Conservation (phyloP, 116 monocot genomes). For the Dioscorea cayenensis region DNA sequence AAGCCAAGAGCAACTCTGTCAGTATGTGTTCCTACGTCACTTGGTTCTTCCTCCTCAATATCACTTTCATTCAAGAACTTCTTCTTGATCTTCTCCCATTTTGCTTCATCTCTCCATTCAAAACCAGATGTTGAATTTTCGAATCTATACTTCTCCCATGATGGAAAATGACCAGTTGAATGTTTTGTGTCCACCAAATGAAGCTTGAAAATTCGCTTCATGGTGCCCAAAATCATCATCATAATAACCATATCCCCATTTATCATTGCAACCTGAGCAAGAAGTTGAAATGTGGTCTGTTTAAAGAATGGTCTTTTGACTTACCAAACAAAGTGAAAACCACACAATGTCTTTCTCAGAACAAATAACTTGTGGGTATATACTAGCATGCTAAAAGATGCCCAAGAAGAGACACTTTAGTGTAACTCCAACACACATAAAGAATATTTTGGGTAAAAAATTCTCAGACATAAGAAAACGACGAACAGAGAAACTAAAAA, state of each 20-base stretch:
- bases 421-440: too few species aligned
- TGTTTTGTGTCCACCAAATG: conserved; percentile 39
- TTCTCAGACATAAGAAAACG: too few species aligned
- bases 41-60: conserved; percentile 36
- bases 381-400: too few species aligned
- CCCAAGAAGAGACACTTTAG: too few species aligned
- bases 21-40: conserved; percentile 33
- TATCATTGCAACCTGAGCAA: conserved; percentile 39
- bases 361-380: too few species aligned
- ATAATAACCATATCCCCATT: conserved; percentile 28
- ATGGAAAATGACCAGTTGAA: conserved; percentile 58
- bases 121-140: conserved; percentile 28
- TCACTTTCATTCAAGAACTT: conserved; percentile 58
- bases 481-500: too few species aligned
- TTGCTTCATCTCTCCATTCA: conserved; percentile 51
- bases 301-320: background rate
- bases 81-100: conserved; percentile 20
- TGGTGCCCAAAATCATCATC: conserved; percentile 37
- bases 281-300: background rate
- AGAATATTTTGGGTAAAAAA: too few species aligned
- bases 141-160: conserved; percentile 27
- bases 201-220: conserved; percentile 32
- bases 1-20: conserved; percentile 73
- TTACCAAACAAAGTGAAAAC: background rate
- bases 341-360: too few species aligned